These are phyloP conservation scores for Acanthochlamys bracteata DNA, from an alignment of 106 monocot genomes.

Conservation along the genomic window DNA sequence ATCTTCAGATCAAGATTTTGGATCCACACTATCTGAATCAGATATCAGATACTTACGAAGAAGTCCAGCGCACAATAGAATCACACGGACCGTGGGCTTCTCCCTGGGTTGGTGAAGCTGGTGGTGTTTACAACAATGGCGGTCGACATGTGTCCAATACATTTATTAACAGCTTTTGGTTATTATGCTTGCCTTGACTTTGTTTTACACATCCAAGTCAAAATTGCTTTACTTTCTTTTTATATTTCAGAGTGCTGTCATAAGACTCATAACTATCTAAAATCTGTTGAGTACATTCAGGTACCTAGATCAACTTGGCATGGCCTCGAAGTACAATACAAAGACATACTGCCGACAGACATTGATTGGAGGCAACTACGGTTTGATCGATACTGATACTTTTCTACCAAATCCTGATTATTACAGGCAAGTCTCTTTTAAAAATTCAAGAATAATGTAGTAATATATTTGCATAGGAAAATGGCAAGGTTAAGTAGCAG, in stretches of 20 bases:
- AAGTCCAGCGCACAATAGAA: conserved; percentile 42
- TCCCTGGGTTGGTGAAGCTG: conserved; percentile 93
- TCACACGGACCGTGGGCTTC: conserved; percentile 85
- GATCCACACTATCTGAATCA: conserved; percentile 53
- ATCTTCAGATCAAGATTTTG: too few relatives aligned
- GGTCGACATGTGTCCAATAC: conserved; percentile 57
- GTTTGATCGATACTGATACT: conserved; percentile 58
- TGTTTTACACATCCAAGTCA: too few relatives aligned
- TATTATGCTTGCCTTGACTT: conserved; percentile 5
- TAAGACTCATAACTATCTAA: too few relatives aligned
- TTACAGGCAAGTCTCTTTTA: conserved; percentile 36
- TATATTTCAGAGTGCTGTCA: too few relatives aligned
- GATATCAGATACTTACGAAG: conserved; percentile 48
- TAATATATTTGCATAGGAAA: too few relatives aligned
- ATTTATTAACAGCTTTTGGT: conserved; percentile 93
- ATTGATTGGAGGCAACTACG: conserved; percentile 87
- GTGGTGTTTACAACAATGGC: conserved; percentile 89
- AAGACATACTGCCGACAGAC: conserved; percentile 73
- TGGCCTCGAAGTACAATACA: conserved; percentile 64
- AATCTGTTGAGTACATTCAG: conserved; percentile 14
- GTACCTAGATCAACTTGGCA: conserved; percentile 93
- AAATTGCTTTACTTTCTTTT: too few relatives aligned
- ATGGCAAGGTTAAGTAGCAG: too few relatives aligned
- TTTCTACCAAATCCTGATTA: conserved; percentile 94
- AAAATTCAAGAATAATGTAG: too few relatives aligned